Base-by-base conservation (phyloP, 1,284 basidiomycete genomes). In the Sporisorium graminicola region DNA sequence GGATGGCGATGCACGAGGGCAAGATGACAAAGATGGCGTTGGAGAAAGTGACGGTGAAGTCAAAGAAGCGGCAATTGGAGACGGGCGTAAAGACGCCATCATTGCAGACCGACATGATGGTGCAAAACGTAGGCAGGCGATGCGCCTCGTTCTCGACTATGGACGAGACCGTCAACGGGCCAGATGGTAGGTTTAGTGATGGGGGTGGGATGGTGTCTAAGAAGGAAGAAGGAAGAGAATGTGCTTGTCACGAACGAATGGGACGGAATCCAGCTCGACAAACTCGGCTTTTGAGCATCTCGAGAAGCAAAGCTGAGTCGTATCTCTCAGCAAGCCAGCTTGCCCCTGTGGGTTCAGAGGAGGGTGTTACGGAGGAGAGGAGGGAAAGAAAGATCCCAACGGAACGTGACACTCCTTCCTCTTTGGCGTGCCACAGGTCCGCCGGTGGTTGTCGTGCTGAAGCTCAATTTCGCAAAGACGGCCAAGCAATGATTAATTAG, bases 1-100 rank as follows among this genome's bases (percentile, higher is more conserved):
- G 31, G 33, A 80, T 56, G 46, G 74, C 69, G 18, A 73, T 22
- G 37, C 57, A 55, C 3, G 78, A 68, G 8, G 78, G 76, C 20
- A 77, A 33, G 24, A 74, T 62, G 44, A 54, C 58, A 24, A 80
- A 58, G 54, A 79, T 55, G 55, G 46, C 31, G 60, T 80, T 80
- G 31, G 69, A 70, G 58, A 80, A 80, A 35, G 68, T 61, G 43
- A 78, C 40, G n/a, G 78, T 80, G 20, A 80, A 80, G 58, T 80
- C 78, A 42, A 80, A 80, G 57, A 67, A 74, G 31, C 78, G 76
- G 55, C 78, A 80, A 33, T 62, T 49, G 16, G 77, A 79, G 24
- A 64, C 58, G 4, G 78, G 77, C n/a, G 77, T 79, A 18, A 77
- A 71, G 57, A 64, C 29, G 49, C 51, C 73, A 42, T 72, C 74